Evolutionary conservation across 2,329 filamentous ascomycete genomes (phyloP).

Genomic region (Alternaria sp.): DNA sequence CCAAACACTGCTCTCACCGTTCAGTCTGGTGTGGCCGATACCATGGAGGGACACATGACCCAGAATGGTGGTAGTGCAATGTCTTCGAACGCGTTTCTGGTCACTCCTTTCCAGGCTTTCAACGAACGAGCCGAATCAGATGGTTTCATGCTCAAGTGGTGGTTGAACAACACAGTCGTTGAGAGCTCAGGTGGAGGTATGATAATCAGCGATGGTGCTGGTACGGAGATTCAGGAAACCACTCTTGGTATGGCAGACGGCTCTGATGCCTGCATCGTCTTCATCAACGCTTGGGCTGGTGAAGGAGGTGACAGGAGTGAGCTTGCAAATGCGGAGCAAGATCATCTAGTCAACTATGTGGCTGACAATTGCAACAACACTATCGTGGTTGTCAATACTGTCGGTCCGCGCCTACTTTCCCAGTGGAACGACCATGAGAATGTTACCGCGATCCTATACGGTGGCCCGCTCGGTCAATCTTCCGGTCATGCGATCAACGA

Average conservation of each 20-base stretch:
- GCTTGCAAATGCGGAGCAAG: background rate
- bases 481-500: background rate
- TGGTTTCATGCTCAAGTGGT: constrained; percentile 22
- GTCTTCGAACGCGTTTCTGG: background rate
- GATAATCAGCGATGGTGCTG: constrained; percentile 15
- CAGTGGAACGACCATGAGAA: background rate
- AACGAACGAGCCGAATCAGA: constrained; percentile 10
- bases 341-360: background rate
- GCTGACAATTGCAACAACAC: background rate
- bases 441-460: background rate
- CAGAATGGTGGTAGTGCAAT: constrained; percentile 15
- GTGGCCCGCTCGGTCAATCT: background rate
- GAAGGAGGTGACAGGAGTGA: background rate
- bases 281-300: background rate
- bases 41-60: constrained; percentile 21
- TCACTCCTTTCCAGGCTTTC: background rate
- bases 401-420: background rate
- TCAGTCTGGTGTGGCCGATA: constrained; percentile 14
- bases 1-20: constrained; percentile 18
- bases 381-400: background rate
- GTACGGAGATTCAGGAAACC: constrained; percentile 16
- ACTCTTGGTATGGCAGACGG: constrained; percentile 12
- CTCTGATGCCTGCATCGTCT: background rate
- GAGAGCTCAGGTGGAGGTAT: constrained; percentile 8
- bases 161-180: constrained; percentile 20